These are phyloP conservation scores for Nakazawaea molendinolei DNA, from an alignment of 805 yeast genomes.

Conservation along the genomic window DNA sequence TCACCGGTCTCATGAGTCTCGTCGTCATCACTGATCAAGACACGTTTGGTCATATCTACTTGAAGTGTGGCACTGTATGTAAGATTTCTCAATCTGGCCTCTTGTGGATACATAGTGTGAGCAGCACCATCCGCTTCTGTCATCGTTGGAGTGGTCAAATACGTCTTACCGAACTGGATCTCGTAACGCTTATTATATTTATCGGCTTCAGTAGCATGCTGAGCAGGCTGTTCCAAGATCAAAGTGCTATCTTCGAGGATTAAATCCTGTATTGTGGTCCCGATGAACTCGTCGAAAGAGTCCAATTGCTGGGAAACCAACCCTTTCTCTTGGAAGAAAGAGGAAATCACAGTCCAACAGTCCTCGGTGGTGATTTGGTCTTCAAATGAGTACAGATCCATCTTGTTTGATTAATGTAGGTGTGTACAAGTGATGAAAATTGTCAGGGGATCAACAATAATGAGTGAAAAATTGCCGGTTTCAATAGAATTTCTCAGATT, in stretches of 20 bases:
- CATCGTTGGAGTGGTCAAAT: constrained; percentile 93
- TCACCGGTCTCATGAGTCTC: constrained; percentile 41
- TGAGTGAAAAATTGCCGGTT: too few relatives aligned
- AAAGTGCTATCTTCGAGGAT: constrained; percentile 93
- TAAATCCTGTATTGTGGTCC: constrained; percentile 92
- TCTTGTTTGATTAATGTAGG: too few relatives aligned
- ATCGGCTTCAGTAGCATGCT: constrained; percentile 87
- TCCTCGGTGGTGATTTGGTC: constrained; percentile 91
- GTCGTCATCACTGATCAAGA: constrained; percentile 76
- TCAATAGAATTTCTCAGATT: too few relatives aligned
- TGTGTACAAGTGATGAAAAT: too few relatives aligned
- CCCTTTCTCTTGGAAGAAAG: constrained; percentile 95
- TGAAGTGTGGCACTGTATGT: constrained; percentile 95
- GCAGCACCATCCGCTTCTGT: constrained; percentile 99
- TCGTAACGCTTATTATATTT: constrained; percentile 89
- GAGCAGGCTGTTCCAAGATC: constrained; percentile 96
- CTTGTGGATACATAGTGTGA: constrained; percentile 97
- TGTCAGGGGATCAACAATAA: too few relatives aligned
- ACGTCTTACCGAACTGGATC: constrained; percentile 96
- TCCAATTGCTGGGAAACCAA: constrained; percentile 97
- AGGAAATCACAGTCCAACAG: constrained; percentile 97
- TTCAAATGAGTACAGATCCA: constrained; percentile 68
- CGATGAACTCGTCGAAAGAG: constrained; percentile 96
- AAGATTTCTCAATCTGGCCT: constrained; percentile 91
- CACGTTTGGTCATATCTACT: constrained; percentile 91